Evolutionary conservation across 495 filamentous ascomycete species (phyloP), one percentile per base, ranked within the genome.

Genomic region (Daldinia concentrica): DNA sequence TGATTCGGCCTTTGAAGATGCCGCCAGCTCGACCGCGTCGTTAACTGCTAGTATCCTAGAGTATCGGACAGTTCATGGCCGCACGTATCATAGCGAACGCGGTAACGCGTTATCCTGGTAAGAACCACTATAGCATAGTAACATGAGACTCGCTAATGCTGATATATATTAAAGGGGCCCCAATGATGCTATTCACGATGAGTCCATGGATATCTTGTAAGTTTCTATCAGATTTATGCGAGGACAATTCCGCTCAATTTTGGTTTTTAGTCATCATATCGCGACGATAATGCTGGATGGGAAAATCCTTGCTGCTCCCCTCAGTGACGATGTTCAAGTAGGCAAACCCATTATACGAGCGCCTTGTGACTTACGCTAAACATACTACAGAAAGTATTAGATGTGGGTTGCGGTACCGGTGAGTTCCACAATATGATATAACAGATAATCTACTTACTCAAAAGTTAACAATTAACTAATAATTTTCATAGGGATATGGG

Each of bases 31-130:
- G 12, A 87, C 85, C 6, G 80, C 82, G 1, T 85, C 84, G 6
- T 62, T 86, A 12, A 78, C 77, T 14, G 78, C 79, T 0, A 81
- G 78, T 34, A 82, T 86, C 15, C 68, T 82, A 8, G 74, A 84
- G 22, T 86, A 84, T 63, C 76, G 81, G 22, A 77, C 72, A 11
- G 57, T 82, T 22, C 71, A 82, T 51, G 81, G 80, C 32, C 71
- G 82, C 43, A 82, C 76, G 1, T 83, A 74, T 55, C 81, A 81
- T 66, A 85, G 72, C 60, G 74, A 78, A 63, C 67, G 62, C 36
- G 68, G 66, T 19, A 76, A 74, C 27, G 79, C 73, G 27, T 66
- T 77, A n/a, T 77, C 71, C 45, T 68, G 84, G 82, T 78, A 24
- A 30, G 71, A 61, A 32, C n/a, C 3, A 51, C 37, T 27, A n/a